Base-by-base conservation (phyloP, 1,284 basidiomycete genomes). In the Ceratobasidium sp. region DNA sequence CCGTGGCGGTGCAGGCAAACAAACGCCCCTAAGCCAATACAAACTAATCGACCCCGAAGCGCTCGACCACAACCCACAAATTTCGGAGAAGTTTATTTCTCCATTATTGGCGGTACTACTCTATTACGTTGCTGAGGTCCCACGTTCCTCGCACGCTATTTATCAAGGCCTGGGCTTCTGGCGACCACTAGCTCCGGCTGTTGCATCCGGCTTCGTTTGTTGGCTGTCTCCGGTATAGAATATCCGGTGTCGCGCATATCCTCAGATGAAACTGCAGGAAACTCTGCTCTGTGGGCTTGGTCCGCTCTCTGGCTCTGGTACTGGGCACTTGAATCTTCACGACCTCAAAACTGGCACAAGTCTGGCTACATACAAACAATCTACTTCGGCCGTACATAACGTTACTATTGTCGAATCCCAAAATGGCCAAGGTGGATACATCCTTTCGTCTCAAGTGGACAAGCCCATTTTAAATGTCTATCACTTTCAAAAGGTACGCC, bases 401-500 rank as follows among this genome's bases (percentile, higher is more conserved):
- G 86, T 83, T 9, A 81, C 84, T 21, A 78, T 86, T 16, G 79
- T 87, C n/a, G 83, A 86, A 57, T 85, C 89, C 0, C 81, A 79
- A 70, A 82, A 85, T 75, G 84, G 84, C 1, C 84, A 86, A 71
- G 91, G 91, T 49, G 91, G 91, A 0, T 81, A 91, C 71, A 83
- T 93, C 71, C 80, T 93, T 21, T 84, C 88, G 59, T 84, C 87
- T 16, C 91, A 93, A 75, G 82, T 84, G 50, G 90, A 92, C 75
- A 94, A 92, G 76, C 85, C 89, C 0, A 83, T 92, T 53, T 74
- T 94, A 73, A 87, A 91, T 73, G 85, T 91, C 33, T 93, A 91
- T 73, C 85, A 84, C 73, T 94, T 90, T 75, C 92, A 94, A 82
- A 92, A 90, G 79, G 90, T 87, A 70, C 56, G 77, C 54, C 33